phyloP scores from a whole-genome alignment of 768 basidiomycete species.

The Termitomyces sp. region DNA sequence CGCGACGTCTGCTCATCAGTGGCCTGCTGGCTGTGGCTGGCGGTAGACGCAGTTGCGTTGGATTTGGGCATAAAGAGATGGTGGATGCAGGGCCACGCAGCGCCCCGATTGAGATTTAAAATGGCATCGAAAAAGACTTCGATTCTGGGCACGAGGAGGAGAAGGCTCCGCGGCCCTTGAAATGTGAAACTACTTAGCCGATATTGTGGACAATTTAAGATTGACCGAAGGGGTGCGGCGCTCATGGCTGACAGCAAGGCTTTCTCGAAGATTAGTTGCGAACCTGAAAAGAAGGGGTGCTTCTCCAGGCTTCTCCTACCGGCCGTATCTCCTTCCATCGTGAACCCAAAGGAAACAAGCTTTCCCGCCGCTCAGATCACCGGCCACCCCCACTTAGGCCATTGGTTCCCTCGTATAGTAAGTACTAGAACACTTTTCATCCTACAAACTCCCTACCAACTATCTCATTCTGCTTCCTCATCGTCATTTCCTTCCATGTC shows the following conservation, averaged over 20 bases:
- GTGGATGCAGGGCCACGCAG: slow-evolving; percentile 18
- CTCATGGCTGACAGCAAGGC: slow-evolving; percentile 38
- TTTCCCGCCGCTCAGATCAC: slow-evolving; percentile 24
- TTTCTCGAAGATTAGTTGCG: slow-evolving; percentile 40
- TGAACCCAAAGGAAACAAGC: slow-evolving; percentile 24
- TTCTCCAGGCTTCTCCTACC: slow-evolving; percentile 8
- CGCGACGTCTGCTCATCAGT: slow-evolving; percentile 34
- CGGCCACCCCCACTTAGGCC: slow-evolving; percentile 21
- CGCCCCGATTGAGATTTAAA: slow-evolving; percentile 42
- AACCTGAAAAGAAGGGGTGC: slow-evolving; percentile 5
- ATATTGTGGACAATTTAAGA: slow-evolving; percentile 49
- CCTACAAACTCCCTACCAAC: neutral
- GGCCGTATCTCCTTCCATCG: slow-evolving; percentile 34
- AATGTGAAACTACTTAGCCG: slow-evolving; percentile 39
- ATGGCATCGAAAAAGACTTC: slow-evolving; percentile 61
- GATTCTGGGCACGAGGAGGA: slow-evolving; percentile 65
- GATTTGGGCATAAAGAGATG: slow-evolving; percentile 40
- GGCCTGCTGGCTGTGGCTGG: slow-evolving; percentile 29
- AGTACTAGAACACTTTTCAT: neutral
- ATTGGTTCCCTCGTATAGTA: slow-evolving; percentile 14
- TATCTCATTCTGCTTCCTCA: slow-evolving; percentile 39
- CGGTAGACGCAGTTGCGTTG: slow-evolving; percentile 25
- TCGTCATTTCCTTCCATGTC: slow-evolving; percentile 71
- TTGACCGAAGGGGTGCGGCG: slow-evolving; percentile 45
- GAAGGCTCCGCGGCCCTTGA: slow-evolving; percentile 51